phyloP scores from a whole-genome alignment of 2,329 filamentous ascomycete genomes.

The Paracoccidioides brasiliensis region DNA sequence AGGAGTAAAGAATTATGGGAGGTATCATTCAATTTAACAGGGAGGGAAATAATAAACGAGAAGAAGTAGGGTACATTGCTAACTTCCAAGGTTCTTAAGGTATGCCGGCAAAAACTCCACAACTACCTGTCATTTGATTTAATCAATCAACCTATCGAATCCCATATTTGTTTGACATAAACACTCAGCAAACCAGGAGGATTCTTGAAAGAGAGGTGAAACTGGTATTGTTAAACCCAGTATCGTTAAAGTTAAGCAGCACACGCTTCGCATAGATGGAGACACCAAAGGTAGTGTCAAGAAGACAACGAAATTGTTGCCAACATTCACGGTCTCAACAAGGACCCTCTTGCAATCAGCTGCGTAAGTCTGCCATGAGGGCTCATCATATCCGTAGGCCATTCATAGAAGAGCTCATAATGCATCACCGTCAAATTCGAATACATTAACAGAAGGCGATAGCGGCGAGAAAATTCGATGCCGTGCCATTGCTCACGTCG shows the following conservation, averaged over 20 bases:
- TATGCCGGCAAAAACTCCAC: no score
- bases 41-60: no score
- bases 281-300: background rate
- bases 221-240: background rate
- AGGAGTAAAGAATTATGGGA: no score
- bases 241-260: background rate
- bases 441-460: slow-evolving; percentile 44
- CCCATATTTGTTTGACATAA: background rate
- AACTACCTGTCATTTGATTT: no score
- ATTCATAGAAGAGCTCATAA: slow-evolving; percentile 44
- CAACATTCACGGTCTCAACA: slow-evolving; percentile 2
- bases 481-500: slow-evolving; percentile 23
- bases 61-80: no score
- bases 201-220: background rate
- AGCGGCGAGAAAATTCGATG: slow-evolving; percentile 30
- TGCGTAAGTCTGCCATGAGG: slow-evolving; percentile 1
- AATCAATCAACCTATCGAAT: no score
- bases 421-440: slow-evolving; percentile 44
- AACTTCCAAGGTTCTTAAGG: no score
- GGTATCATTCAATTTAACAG: no score
- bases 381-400: slow-evolving; percentile 15
- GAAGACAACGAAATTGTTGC: background rate
- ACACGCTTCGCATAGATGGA: background rate
- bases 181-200: background rate
- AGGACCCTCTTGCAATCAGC: slow-evolving; percentile 1